Base-by-base conservation (phyloP, 148 eudicot species). In the Hydrangea macrophylla region DNA sequence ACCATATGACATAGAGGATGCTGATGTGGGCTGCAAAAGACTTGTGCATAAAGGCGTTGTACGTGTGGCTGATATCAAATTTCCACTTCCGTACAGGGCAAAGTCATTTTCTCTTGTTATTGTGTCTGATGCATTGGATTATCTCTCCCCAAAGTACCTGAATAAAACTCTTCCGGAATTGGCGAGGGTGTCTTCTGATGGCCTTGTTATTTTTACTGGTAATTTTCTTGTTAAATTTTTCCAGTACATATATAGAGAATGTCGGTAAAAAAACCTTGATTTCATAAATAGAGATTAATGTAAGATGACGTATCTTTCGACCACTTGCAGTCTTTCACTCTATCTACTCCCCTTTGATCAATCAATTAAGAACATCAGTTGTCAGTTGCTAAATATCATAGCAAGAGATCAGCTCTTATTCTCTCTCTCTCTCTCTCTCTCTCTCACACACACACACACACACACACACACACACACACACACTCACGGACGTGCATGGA, bases 1-100 rank as follows among this genome's bases (percentile, higher is more conserved):
- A 69, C 85, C 85, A 36, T 81, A 81, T 65, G 85, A 81, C 44
- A 69, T 81, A 17, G 85, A 81, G 65, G 85, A 81, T 18, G 79
- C 80, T 36, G 78, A 81, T 60, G 64, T 67, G 24, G 51, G 48
- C 69, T 81, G 85, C 76, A 75, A 73, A 67, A 62, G 73, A 44
- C 82, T 81, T 54, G 80, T 81, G 17, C 76, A 51, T 35, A 75
- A 72, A 66, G 82, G 85, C 62, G 62, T 75, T 65, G 85, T 81
- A 15, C 82, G 85, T 13, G 85, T 75, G 55, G 79, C 85, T 74
- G 80, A 81, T 39, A 75, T 81, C 56, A 81, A 81, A 55, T 81
- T 78, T 68, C 78, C 82, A 39, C 78, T 81, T 31, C 82, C 82
- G 1, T 81, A 81, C 55, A 69, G 80, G 28, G 74, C 75, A 35